Evolutionary conservation across 345 rosid species (phyloP), one percentile per base, ranked within the genome.

Genomic region (Cardamine resedifolia): DNA sequence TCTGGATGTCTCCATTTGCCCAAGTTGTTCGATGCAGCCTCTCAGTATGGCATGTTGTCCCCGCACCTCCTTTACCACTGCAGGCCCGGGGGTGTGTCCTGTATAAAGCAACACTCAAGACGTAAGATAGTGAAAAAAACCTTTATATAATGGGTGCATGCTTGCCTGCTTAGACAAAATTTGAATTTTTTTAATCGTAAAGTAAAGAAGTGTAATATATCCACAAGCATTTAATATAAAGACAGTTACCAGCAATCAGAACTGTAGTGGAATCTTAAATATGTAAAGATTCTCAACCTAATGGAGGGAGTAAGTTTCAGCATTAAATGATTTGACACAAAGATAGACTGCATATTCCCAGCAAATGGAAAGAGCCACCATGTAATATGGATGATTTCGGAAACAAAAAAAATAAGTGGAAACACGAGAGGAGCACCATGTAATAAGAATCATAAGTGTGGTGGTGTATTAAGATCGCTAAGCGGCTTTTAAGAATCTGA

Each of bases 1-100:
- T 84, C 89, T 84, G 20, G 88, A 77, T 70, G 90, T 82, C 82
- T 88, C 98, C 69, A 87, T 34, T 24, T 79, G 58, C 28, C 79
- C 80, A 36, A 95, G 81, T 78, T 90, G 96, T 61, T 85, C 88
- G 50, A 95, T 77, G 83, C 91, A 90, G 72, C 85, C 83, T 78
- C 85, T 86, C 68, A 95, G 65, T 71, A 80, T 61, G 66, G 80
- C 84, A 75, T 77, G 87, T 73, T 92, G 97, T 33, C 87, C 96
- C 74, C 86, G 94, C 67, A 90, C 77, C 77, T 95, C 98, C 75
- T 88, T 89, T 68, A 67, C 74, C 43, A 81, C 75, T 44, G 85
- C 83, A 18, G 87, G 68, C 65, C 83, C 90, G 75, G 68, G 78
- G 75, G 76, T 55, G 66, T 79, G 77, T 59, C 83, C 95, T 90